These are phyloP conservation scores for Gracilaria caudata DNA, from an alignment of 23 red algal genomes.

Conservation along the genomic window DNA sequence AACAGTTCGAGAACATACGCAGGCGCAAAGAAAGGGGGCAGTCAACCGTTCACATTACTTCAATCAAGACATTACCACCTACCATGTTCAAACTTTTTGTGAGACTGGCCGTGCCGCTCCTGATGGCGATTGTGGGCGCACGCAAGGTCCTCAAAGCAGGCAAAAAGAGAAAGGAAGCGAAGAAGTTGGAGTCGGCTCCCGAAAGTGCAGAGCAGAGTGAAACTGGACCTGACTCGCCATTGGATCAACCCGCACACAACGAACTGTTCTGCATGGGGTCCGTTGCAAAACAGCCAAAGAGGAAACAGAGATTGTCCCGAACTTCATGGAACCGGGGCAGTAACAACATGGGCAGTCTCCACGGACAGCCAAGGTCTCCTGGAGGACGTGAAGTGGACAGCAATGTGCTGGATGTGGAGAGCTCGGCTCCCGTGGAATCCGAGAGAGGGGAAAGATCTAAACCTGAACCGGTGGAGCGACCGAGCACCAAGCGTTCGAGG, in stretches of 20 bases:
- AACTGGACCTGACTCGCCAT: not conserved
- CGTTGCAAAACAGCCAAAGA: not conserved
- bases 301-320: not conserved
- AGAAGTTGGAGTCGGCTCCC: not conserved
- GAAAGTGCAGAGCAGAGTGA: not conserved
- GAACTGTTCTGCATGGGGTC: constrained; percentile 15
- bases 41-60: not conserved
- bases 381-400: not conserved
- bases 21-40: not conserved
- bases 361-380: not conserved
- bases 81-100: constrained; percentile 1
- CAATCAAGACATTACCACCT: not conserved
- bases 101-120: not conserved
- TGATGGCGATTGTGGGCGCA: not conserved
- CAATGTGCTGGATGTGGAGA: not conserved
- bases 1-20: not conserved
- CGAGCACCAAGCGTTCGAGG: not conserved
- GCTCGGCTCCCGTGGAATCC: not conserved
- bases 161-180: not conserved
- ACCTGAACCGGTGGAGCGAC: not conserved
- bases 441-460: not conserved
- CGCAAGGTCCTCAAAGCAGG: not conserved
- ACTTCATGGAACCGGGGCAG: not conserved
- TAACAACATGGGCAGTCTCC: not conserved
- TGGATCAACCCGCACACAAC: not conserved